Evolutionary conservation across 257 asterid genomes (phyloP).

Genomic region (Penstemon davidsonii): DNA sequence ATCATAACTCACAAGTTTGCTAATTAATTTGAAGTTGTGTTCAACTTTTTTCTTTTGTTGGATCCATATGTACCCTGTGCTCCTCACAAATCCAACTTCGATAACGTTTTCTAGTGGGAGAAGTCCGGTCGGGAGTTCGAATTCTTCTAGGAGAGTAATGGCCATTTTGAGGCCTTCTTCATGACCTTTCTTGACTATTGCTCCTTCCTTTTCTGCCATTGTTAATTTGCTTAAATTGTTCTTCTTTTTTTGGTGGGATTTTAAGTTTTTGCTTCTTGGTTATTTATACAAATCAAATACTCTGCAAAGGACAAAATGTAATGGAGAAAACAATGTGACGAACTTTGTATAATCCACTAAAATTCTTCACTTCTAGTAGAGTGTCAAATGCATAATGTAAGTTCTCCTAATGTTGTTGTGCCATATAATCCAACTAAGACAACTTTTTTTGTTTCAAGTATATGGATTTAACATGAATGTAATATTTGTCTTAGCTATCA

Average conservation of each 20-base stretch:
- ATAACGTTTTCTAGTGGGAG: conserved; percentile 65
- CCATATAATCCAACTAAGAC: conserved; percentile 5
- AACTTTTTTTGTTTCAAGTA: conserved; percentile 19
- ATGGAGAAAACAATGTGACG: conserved; percentile 37
- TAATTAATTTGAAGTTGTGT: conserved; percentile 61
- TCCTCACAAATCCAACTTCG: conserved; percentile 67
- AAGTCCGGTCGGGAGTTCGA: conserved; percentile 67
- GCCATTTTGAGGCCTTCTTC: conserved; percentile 56
- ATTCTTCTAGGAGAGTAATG: conserved; percentile 56
- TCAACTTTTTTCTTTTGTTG: conserved; percentile 59
- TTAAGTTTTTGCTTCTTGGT: not conserved
- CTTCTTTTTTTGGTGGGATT: not conserved
- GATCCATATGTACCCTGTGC: conserved; percentile 75
- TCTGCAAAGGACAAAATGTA: conserved; percentile 29
- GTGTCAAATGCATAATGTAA: not conserved
- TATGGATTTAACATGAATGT: conserved; percentile 18
- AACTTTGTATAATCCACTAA: conserved; percentile 40
- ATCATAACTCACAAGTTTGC: conserved; percentile 62
- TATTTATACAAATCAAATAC: conserved; percentile 31
- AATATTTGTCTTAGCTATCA: not conserved
- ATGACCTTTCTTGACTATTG: conserved; percentile 45
- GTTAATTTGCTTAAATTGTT: not conserved
- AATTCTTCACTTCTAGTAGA: not conserved
- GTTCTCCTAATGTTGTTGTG: conserved; percentile 6
- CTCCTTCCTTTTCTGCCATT: conserved; percentile 82